These are phyloP conservation scores for Ceratobasidium theobromae DNA, from an alignment of 1,284 basidiomycete species.

Conservation along the genomic window DNA sequence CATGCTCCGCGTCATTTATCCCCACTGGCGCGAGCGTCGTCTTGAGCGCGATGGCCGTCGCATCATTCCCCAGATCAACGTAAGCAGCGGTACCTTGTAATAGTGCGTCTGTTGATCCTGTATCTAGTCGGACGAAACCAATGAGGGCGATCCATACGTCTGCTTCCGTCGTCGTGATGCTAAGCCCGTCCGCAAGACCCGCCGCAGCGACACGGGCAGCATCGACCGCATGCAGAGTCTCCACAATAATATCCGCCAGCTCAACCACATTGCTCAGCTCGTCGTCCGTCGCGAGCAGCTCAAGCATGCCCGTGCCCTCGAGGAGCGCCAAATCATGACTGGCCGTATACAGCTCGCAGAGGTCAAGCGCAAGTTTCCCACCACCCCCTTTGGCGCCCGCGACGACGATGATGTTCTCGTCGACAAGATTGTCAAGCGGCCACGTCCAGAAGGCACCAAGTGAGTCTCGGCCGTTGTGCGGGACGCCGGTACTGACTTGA, in stretches of 20 bases:
- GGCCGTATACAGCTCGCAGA: slow-evolving; percentile 74
- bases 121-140: slow-evolving; percentile 83
- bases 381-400: slow-evolving; percentile 56
- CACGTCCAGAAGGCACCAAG: slow-evolving; percentile 53
- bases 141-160: slow-evolving; percentile 94
- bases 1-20: slow-evolving; percentile 70
- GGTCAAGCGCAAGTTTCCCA: slow-evolving; percentile 75
- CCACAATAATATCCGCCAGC: slow-evolving; percentile 71
- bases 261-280: slow-evolving; percentile 70
- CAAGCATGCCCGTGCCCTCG: slow-evolving; percentile 66
- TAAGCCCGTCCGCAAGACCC: slow-evolving; percentile 92
- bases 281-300: slow-evolving; percentile 71
- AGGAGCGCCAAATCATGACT: slow-evolving; percentile 74
- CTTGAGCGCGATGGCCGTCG: slow-evolving; percentile 71
- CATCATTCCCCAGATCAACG: slow-evolving; percentile 80
- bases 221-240: slow-evolving; percentile 85
- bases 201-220: slow-evolving; percentile 83
- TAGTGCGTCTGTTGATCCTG: slow-evolving; percentile 2
- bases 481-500: slow-evolving; percentile 63
- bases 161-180: slow-evolving; percentile 97
- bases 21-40: slow-evolving; percentile 80
- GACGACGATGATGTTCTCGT: slow-evolving; percentile 81
- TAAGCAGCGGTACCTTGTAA: slow-evolving; percentile 46
- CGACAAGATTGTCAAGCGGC: slow-evolving; percentile 64
- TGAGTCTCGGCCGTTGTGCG: slow-evolving; percentile 41